Conservation (phyloP, 176 grass and related monocot species). For the Calamus simplicifolius region DNA sequence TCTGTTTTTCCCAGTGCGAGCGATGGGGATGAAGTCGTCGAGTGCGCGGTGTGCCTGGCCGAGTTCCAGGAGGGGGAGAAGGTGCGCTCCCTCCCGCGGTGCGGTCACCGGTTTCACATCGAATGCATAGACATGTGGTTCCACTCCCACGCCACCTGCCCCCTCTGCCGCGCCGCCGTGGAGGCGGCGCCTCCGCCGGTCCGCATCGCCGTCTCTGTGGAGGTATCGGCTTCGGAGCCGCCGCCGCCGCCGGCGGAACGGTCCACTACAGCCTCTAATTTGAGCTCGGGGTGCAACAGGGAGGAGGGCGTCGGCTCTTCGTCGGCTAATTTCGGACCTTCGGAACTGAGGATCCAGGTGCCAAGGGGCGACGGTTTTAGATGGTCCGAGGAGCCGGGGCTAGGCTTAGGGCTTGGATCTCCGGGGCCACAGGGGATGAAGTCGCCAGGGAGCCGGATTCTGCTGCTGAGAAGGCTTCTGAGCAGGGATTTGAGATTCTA, state of each 20-base stretch:
- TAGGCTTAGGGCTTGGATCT: too few relatives aligned
- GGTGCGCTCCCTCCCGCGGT: background rate
- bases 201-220: background rate
- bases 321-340: background rate
- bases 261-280: too few relatives aligned
- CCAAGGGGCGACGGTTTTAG: background rate
- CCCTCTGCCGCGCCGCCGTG: background rate
- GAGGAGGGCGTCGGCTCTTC: background rate
- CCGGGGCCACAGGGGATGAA: background rate
- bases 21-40: background rate
- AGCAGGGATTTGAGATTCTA: background rate
- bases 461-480: background rate
- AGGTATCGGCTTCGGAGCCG: too few relatives aligned
- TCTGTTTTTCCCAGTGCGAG: background rate
- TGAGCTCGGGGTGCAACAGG: background rate
- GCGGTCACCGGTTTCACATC: background rate
- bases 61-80: slow-evolving; percentile 4
- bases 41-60: background rate
- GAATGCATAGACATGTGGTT: background rate
- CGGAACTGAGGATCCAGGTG: background rate
- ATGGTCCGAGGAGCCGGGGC: too few relatives aligned
- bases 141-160: background rate
- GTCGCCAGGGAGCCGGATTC: background rate
- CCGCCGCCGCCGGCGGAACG: too few relatives aligned
- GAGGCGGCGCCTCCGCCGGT: background rate